Base-by-base conservation (phyloP, 306 rosid genomes). In the Quercus bicolor region DNA sequence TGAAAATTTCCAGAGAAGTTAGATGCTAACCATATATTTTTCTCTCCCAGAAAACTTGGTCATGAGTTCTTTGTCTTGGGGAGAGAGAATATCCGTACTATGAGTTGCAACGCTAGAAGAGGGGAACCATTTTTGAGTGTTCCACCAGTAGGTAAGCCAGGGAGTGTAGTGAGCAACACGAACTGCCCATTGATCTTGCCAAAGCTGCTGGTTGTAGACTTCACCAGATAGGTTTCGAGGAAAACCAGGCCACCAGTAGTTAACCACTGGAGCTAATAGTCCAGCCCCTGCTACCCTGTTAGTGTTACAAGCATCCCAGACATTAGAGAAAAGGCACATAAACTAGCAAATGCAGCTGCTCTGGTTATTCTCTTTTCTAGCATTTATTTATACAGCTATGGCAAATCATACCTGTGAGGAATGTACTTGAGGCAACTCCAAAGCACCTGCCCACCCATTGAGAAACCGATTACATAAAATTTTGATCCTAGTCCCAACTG, bases 91-190 rank as follows among this genome's bases (percentile, higher is more conserved):
- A 15, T 77, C 68, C 1, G 56, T 26, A 70, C 69, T 86, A 3
- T 6, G 64, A 59, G 85, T 78, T 10, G 78, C 2, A 60, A 80
- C 57, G 53, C 85, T 81, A 24, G 75, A 71, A 76, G 73, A 1
- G 2, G 97, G 97, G 83, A 95, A 91, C 96, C 91, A 93, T 79
- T 66, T 88, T 80, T 95, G 96, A 68, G 98, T 90, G 83, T 92
- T 88, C 98, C 98, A 92, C 95, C 97, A 91, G 79, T 92, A 87
- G 26, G 97, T 91, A 65, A 95, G 94, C 98, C 96, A 91, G 3
- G 98, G 98, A 3, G 62, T 23, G 74, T 92, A 81, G 87, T 92
- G 98, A 54, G 90, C 84, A 24, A 95, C 93, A 71, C 98, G 90
- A 77, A 86, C 11, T 9, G 90, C 80, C 98, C 97, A 95, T 64